phyloP scores from a whole-genome alignment of 225 moss, liverwort and hornwort species.

The Bryum argenteum region DNA sequence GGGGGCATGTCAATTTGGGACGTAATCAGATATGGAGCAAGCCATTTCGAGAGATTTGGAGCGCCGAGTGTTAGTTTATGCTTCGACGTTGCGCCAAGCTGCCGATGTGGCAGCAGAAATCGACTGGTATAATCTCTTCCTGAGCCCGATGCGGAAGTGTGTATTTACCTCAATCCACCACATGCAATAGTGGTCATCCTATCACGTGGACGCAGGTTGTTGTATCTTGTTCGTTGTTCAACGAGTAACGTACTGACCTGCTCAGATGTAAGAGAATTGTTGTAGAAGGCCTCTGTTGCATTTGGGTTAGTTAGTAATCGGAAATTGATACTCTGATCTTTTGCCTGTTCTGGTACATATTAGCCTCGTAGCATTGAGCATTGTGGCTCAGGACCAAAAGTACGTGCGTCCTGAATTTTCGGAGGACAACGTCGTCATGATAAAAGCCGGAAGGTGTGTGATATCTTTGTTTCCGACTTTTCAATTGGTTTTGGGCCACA shows the following conservation, averaged over 20 bases:
- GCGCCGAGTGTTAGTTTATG: slow-evolving; percentile 59
- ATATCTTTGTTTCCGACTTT: slow-evolving; percentile 6
- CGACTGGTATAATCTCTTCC: slow-evolving; percentile 66
- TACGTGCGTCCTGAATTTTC: slow-evolving; percentile 76
- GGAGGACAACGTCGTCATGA: slow-evolving; percentile 71
- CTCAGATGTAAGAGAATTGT: not conserved
- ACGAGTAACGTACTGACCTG: not conserved
- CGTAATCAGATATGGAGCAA: slow-evolving; percentile 82
- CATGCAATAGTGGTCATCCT: slow-evolving; percentile 11
- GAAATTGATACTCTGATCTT: slow-evolving; percentile 8
- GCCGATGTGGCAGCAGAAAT: slow-evolving; percentile 89
- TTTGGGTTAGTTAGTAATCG: slow-evolving; percentile 10
- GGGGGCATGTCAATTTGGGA: slow-evolving; percentile 13
- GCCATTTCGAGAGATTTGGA: slow-evolving; percentile 78
- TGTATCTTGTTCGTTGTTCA: not conserved
- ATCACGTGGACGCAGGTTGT: not conserved
- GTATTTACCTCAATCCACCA: slow-evolving; percentile 5
- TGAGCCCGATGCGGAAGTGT: slow-evolving; percentile 7
- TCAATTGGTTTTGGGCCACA: slow-evolving; percentile 15
- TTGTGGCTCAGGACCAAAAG: slow-evolving; percentile 81
- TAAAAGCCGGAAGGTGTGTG: slow-evolving; percentile 84
- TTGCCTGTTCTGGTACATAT: slow-evolving; percentile 31
- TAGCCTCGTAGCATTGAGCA: slow-evolving; percentile 78
- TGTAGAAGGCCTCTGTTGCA: slow-evolving; percentile 2
- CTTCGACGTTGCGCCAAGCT: slow-evolving; percentile 64